Percentiles rank a stretch among this genome's conserved stretches.
Evolutionary conservation across 805 yeast genomes (phyloP).

Genomic region (Candida multigemmis): DNA sequence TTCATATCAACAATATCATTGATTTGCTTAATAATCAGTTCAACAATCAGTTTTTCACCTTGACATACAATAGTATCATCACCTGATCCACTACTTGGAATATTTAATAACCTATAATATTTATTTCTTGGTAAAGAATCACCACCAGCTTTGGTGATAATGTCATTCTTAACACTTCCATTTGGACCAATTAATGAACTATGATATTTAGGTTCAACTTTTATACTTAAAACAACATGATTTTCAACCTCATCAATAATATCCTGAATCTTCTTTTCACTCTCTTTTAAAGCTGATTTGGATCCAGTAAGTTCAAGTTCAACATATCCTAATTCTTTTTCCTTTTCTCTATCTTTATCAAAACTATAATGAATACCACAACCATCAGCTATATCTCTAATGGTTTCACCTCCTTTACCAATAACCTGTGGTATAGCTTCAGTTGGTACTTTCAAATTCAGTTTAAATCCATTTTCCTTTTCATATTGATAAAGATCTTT

Average conservation of each 20-base stretch:
- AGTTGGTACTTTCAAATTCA: slow-evolving; percentile 57
- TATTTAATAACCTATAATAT: slow-evolving; percentile 48
- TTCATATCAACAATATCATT: slow-evolving; percentile 52
- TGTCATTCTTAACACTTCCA: slow-evolving; percentile 65
- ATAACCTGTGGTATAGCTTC: slow-evolving; percentile 77
- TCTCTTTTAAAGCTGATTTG: slow-evolving; percentile 63
- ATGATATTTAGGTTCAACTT: slow-evolving; percentile 68
- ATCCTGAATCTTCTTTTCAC: slow-evolving; percentile 50
- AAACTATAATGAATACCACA: slow-evolving; percentile 51
- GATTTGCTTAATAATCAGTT: slow-evolving; percentile 54
- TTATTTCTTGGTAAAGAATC: slow-evolving; percentile 39
- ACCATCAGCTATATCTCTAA: slow-evolving; percentile 70
- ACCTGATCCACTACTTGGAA: slow-evolving; percentile 62
- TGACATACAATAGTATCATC: slow-evolving; percentile 50
- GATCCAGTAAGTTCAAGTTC: slow-evolving; percentile 74
- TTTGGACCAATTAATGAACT: slow-evolving; percentile 70
- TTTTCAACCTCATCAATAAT: slow-evolving; percentile 63
- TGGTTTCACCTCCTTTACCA: slow-evolving; percentile 81
- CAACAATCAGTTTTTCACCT: slow-evolving; percentile 73
- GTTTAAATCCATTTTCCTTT: slow-evolving; percentile 70
- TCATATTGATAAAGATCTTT: slow-evolving; percentile 79
- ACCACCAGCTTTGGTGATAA: slow-evolving; percentile 70
- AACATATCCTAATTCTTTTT: slow-evolving; percentile 40
- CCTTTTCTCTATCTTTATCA: slow-evolving; percentile 32
- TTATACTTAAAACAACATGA: slow-evolving; percentile 44